Evolutionary conservation across 352 stramenopile genomes (phyloP).

Genomic region (Pythium brachiatum): DNA sequence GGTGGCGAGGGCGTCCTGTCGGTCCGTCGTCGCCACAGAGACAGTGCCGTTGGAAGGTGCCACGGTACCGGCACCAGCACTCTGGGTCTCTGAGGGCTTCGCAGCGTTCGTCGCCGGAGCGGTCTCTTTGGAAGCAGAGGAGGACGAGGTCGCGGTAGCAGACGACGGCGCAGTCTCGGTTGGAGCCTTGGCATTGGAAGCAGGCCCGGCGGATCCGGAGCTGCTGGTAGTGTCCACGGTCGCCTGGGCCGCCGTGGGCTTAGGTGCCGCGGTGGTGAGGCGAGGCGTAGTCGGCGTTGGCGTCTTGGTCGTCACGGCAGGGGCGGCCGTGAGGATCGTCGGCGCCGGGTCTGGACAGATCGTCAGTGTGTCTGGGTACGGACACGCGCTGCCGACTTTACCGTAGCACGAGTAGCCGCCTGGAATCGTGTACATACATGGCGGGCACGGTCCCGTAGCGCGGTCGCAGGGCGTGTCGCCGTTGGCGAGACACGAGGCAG

Average conservation of each 20-base stretch:
- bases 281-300: background rate
- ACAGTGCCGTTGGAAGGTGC: slow-evolving; percentile 15
- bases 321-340: background rate
- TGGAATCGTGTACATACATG: slow-evolving; percentile 64
- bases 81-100: background rate
- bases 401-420: slow-evolving; percentile 72
- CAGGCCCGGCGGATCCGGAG: background rate
- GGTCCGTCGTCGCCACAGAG: background rate
- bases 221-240: background rate
- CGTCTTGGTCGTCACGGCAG: background rate
- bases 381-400: slow-evolving; percentile 38
- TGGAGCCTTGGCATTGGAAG: background rate
- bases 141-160: slow-evolving; percentile 1
- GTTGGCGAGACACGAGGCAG: slow-evolving; percentile 50
- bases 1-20: slow-evolving; percentile 16
- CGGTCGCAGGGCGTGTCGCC: slow-evolving; percentile 55
- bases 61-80: slow-evolving; percentile 3
- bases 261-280: background rate
- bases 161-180: background rate
- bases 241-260: background rate
- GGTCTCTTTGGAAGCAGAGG: background rate
- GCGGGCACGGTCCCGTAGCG: slow-evolving; percentile 38
- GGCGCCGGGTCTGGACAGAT: slow-evolving; percentile 23
- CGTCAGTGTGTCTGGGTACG: slow-evolving; percentile 35
- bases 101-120: background rate